Conservation (phyloP, 805 yeast species). For the Wickerhamiella nectarea region DNA sequence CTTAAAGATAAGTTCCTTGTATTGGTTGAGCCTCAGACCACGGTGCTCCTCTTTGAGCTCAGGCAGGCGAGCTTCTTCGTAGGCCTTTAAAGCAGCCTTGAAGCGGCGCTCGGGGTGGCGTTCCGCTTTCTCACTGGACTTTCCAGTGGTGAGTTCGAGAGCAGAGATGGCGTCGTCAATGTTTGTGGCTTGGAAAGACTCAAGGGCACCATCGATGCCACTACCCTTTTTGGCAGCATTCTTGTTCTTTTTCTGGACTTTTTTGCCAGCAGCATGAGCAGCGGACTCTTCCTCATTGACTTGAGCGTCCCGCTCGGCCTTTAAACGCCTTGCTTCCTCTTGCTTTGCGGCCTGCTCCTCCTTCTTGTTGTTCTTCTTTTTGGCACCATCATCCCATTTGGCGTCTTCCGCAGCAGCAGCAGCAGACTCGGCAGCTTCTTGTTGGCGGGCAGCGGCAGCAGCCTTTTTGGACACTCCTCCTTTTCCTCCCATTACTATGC, state of each 20-base stretch:
- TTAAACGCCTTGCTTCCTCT: conserved; percentile 64
- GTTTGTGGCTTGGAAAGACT: conserved; percentile 59
- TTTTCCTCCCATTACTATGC: conserved; percentile 11
- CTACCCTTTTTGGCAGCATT: conserved; percentile 53
- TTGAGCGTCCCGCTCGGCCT: conserved; percentile 66
- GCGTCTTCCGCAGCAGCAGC: conserved; percentile 43
- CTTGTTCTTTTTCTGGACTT: conserved; percentile 43
- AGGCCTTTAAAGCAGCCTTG: conserved; percentile 65
- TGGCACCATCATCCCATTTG: conserved; percentile 60
- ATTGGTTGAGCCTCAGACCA: conserved; percentile 66
- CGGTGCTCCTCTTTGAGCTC: conserved; percentile 63
- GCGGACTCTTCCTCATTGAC: conserved; percentile 44
- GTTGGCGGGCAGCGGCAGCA: conserved; percentile 45
- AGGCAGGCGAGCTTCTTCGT: conserved; percentile 57
- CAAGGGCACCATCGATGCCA: conserved; percentile 40
- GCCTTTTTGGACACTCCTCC: conserved; percentile 49
- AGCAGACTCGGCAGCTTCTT: conserved; percentile 35
- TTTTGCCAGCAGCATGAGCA: conserved; percentile 41
- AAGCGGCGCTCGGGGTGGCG: conserved; percentile 83
- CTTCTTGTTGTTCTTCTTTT: conserved; percentile 56
- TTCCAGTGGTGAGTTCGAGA: conserved; percentile 48
- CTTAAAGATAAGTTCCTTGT: conserved; percentile 58
- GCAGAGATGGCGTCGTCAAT: conserved; percentile 71
- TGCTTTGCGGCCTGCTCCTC: conserved; percentile 51
- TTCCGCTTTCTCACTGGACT: conserved; percentile 36